Evolutionary conservation across 1,284 basidiomycete genomes (phyloP).

Genomic region (Mycosarcoma maydis): DNA sequence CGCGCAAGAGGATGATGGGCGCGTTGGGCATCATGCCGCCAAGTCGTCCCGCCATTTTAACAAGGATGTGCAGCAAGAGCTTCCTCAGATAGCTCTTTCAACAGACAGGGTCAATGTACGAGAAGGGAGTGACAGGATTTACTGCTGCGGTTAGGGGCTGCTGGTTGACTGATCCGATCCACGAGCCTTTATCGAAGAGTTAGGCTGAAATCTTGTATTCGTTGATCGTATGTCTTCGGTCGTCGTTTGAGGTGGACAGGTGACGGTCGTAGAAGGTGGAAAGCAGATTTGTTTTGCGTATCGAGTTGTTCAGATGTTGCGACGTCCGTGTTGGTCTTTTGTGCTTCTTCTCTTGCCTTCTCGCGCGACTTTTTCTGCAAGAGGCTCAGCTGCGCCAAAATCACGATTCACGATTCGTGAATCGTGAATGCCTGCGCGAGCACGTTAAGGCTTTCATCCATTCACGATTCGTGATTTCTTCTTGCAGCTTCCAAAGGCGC

Average conservation of each 20-base stretch:
- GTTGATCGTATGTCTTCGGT: background rate
- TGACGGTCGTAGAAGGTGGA: slow-evolving; percentile 1
- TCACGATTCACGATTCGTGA: too few relatives aligned
- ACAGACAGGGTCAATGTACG: background rate
- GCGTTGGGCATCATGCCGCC: slow-evolving; percentile 59
- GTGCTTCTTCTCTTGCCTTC: slow-evolving; percentile 24
- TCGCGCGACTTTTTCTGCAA: slow-evolving; percentile 24
- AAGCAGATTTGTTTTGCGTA: too few relatives aligned
- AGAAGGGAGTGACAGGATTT: background rate
- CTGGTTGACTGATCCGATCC: too few relatives aligned
- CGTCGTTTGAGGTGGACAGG: background rate
- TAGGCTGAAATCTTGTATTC: too few relatives aligned
- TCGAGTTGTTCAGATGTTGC: too few relatives aligned
- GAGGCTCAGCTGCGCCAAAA: slow-evolving; percentile 10
- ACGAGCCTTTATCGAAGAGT: too few relatives aligned
- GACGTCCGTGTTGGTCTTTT: slow-evolving; percentile 41
- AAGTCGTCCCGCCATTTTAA: slow-evolving; percentile 43
- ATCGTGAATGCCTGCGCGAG: too few relatives aligned
- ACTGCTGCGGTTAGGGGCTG: background rate
- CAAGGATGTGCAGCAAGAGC: background rate
- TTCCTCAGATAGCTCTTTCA: slow-evolving; percentile 2
- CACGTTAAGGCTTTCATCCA: too few relatives aligned
- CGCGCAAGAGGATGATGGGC: slow-evolving; percentile 63
- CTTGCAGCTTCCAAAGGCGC: slow-evolving; percentile 37
- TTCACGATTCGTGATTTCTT: too few relatives aligned